Evolutionary conservation across 2,329 filamentous ascomycete species (phyloP).

Genomic region (Arachnopeziza araneosa): DNA sequence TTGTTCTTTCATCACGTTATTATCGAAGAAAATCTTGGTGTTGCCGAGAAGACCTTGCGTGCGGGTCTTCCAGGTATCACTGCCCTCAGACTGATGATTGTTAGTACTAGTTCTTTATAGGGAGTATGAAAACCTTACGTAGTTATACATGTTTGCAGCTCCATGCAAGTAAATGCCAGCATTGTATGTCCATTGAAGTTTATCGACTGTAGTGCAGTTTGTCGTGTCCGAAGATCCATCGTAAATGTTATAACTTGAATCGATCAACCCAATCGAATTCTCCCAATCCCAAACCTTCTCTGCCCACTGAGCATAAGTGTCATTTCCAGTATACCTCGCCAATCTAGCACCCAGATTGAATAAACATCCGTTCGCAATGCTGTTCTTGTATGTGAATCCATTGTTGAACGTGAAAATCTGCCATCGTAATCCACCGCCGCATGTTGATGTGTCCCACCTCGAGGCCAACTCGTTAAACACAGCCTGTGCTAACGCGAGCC

Average conservation of each 20-base stretch:
- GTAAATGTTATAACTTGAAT: conserved; percentile 52
- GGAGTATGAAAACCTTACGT: conserved; percentile 36
- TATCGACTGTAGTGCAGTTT: conserved; percentile 52
- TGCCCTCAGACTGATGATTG: conserved; percentile 34
- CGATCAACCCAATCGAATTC: conserved; percentile 50
- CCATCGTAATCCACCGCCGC: conserved; percentile 73
- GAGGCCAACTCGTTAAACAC: conserved; percentile 73
- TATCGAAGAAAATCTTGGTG: conserved; percentile 45
- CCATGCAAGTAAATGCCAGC: conserved; percentile 63
- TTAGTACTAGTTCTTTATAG: conserved; percentile 9
- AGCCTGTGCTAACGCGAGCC: conserved; percentile 67
- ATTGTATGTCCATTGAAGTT: conserved; percentile 65
- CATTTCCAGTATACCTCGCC: conserved; percentile 71
- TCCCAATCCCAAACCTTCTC: conserved; percentile 68
- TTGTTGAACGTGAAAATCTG: conserved; percentile 79
- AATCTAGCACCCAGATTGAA: conserved; percentile 60
- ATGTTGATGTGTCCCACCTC: conserved; percentile 64
- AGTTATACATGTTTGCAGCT: conserved; percentile 62
- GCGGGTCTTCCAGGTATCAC: conserved; percentile 50
- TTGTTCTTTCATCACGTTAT: conserved; percentile 55
- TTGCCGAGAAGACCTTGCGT: conserved; percentile 51
- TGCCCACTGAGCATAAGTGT: conserved; percentile 73
- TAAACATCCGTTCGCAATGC: conserved; percentile 56
- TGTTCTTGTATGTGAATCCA: conserved; percentile 74
- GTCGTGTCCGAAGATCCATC: conserved; percentile 52